Conservation (phyloP, 805 yeast genomes). For the Hanseniaspora lachancei region DNA sequence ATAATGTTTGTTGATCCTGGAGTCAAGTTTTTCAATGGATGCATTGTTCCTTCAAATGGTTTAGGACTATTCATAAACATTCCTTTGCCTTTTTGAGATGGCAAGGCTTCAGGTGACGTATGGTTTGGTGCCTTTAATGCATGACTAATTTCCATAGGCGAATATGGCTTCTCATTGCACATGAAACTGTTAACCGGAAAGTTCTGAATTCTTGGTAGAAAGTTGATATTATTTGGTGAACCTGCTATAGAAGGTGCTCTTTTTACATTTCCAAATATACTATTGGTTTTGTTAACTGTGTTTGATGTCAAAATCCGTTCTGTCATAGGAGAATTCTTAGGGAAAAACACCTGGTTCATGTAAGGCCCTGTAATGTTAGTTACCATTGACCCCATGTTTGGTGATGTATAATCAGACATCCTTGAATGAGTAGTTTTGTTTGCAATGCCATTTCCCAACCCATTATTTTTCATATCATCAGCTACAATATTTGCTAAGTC, state of each 20-base stretch:
- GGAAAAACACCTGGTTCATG: neutral
- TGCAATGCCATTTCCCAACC: neutral
- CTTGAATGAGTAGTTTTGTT: neutral
- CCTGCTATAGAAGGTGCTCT: neutral
- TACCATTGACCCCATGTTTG: neutral
- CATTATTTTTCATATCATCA: neutral
- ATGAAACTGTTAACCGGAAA: neutral
- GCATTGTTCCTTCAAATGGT: neutral
- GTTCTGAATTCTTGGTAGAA: neutral
- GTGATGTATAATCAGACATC: neutral
- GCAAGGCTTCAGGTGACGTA: neutral
- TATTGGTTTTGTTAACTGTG: neutral
- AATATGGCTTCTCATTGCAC: neutral
- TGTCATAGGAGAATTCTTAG: no score
- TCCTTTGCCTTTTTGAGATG: neutral
- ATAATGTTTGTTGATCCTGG: neutral
- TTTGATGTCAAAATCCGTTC: neutral
- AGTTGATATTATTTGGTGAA: neutral
- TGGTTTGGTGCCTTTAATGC: neutral
- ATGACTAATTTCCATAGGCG: constrained; percentile 5
- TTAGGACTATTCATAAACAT: neutral
- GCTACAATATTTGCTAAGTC: constrained; percentile 1
- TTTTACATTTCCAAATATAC: neutral
- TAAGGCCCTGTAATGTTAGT: neutral
- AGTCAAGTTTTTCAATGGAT: neutral